Percentiles rank a stretch among this genome's conserved stretches.
Conservation (phyloP, 2,329 filamentous ascomycete genomes). For the Diaporthe vexans region DNA sequence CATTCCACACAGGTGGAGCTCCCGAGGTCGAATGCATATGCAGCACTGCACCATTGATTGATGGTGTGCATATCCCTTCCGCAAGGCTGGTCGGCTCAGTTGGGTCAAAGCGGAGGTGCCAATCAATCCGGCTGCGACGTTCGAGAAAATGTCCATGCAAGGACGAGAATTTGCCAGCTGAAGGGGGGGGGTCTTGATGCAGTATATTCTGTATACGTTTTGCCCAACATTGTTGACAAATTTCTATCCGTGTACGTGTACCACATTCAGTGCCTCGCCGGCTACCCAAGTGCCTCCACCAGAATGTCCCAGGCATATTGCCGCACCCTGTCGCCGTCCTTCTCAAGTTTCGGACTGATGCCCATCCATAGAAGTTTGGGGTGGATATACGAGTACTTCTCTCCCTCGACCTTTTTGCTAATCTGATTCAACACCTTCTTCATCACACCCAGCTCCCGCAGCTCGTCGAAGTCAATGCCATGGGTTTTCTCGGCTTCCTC, state of each 20-base stretch:
- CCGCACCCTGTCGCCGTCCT: background rate
- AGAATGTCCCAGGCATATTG: background rate
- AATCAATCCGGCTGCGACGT: no score
- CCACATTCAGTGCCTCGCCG: no score
- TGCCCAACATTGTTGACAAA: no score
- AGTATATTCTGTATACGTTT: no score
- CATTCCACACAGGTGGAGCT: background rate
- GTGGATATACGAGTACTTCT: background rate
- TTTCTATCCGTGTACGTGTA: no score
- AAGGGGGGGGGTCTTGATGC: no score
- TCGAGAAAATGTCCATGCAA: no score
- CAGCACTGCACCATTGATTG: constrained; percentile 10
- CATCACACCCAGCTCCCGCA: background rate
- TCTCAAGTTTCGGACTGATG: background rate
- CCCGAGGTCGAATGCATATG: constrained; percentile 17
- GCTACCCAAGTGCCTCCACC: no score
- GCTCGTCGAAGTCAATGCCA: background rate
- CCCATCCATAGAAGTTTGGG: background rate
- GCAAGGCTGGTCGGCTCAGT: constrained; percentile 12
- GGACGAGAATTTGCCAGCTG: no score
- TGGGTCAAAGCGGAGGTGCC: background rate
- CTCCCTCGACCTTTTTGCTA: background rate
- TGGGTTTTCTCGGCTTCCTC: background rate
- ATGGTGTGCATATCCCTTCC: constrained; percentile 20
- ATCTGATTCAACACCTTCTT: background rate